Evolutionary conservation across 495 filamentous ascomycete genomes (phyloP).

Genomic region (Daldinia bambusicola): DNA sequence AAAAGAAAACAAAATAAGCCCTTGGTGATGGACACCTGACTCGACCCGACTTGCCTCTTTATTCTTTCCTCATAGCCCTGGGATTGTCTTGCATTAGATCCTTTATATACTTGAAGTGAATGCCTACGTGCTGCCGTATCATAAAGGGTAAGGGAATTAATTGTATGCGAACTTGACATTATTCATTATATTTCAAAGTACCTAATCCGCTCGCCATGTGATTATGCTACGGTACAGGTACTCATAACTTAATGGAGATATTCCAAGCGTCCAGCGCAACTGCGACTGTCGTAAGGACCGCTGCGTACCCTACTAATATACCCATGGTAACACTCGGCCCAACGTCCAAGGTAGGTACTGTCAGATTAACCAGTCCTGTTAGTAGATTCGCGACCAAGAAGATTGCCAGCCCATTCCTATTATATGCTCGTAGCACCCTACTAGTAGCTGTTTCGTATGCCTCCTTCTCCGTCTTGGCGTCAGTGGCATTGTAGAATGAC

Average conservation of each 20-base stretch:
- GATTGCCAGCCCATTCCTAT: conserved; percentile 84
- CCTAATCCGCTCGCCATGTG: neutral
- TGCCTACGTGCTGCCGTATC: neutral
- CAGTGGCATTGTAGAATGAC: conserved; percentile 65
- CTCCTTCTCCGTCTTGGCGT: conserved; percentile 63
- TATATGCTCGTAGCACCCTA: conserved; percentile 80
- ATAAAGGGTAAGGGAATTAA: neutral
- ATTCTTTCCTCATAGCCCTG: neutral
- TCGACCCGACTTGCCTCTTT: neutral
- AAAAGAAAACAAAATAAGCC: neutral
- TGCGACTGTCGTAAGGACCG: conserved; percentile 71
- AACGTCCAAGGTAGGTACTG: conserved; percentile 79
- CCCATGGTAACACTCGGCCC: conserved; percentile 71
- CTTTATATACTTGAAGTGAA: neutral
- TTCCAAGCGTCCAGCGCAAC: conserved; percentile 75
- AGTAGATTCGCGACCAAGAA: conserved; percentile 91
- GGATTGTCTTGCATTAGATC: neutral
- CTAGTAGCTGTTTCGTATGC: conserved; percentile 76
- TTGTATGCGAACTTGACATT: neutral
- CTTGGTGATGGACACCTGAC: neutral
- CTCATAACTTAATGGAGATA: conserved; percentile 79
- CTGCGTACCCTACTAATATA: conserved; percentile 77
- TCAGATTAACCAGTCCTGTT: conserved; percentile 89
- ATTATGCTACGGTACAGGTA: neutral
- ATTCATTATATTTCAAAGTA: neutral